Evolutionary conservation across 177 flowering plant genomes (phyloP).

Genomic region (Vitis hybrid): DNA sequence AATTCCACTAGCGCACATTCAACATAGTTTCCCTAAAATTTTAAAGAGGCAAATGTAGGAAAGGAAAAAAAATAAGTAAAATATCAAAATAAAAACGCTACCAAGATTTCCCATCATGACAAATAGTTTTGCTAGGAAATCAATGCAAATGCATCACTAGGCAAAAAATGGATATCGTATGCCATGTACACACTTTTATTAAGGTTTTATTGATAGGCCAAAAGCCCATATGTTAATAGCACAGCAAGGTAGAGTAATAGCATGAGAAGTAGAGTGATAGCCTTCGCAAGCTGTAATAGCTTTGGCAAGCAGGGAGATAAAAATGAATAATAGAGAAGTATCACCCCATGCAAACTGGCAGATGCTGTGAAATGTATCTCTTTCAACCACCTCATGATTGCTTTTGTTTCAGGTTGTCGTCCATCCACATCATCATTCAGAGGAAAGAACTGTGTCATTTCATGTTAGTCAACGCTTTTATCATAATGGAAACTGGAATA

Average conservation of each 20-base stretch:
- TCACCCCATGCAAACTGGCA: slow-evolving; percentile 97
- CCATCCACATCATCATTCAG: slow-evolving; percentile 53
- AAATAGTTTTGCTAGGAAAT: too few species aligned
- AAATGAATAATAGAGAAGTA: slow-evolving; percentile 4
- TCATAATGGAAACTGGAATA: neutral
- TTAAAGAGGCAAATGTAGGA: neutral
- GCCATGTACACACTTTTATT: too few species aligned
- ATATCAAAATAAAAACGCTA: too few species aligned
- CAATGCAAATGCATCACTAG: too few species aligned
- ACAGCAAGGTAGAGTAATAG: neutral
- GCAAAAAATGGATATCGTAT: too few species aligned
- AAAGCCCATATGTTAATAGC: neutral
- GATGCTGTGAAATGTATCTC: slow-evolving; percentile 80
- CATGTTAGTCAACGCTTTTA: slow-evolving; percentile 12
- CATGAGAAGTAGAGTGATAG: slow-evolving; percentile 2
- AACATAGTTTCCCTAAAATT: neutral
- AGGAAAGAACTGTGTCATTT: slow-evolving; percentile 61
- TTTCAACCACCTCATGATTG: slow-evolving; percentile 85
- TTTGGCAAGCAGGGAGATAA: neutral
- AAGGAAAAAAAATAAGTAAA: neutral
- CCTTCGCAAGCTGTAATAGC: neutral
- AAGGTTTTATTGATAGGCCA: too few species aligned
- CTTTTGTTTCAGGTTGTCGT: slow-evolving; percentile 94
- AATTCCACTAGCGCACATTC: too few species aligned
- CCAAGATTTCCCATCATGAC: too few species aligned